Evolutionary conservation across 768 basidiomycete genomes (phyloP).

Genomic region (Kwoniella heveanensis): DNA sequence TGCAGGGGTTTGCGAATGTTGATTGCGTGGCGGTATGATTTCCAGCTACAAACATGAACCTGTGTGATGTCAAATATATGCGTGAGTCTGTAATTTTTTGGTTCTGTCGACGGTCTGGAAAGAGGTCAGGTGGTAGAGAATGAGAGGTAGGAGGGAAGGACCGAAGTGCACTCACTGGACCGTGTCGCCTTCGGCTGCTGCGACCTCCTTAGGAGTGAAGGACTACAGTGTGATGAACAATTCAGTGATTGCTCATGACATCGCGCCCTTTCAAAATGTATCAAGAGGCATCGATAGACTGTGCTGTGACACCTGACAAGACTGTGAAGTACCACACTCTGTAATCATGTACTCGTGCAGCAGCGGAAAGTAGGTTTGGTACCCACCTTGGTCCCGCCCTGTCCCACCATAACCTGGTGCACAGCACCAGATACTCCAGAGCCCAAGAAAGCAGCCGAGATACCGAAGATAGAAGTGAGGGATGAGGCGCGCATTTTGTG

Average conservation of each 20-base stretch:
- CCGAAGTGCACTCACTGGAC: not conserved
- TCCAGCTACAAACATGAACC: conserved; percentile 27
- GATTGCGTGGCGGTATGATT: conserved; percentile 34
- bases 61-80: not conserved
- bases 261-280: too few species aligned
- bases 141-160: too few species aligned
- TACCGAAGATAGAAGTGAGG: not conserved
- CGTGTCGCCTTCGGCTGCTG: conserved; percentile 3
- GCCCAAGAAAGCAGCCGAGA: not conserved
- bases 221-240: conserved; percentile 1
- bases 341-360: too few species aligned
- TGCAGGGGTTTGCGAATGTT: conserved; percentile 30
- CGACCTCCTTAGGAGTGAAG: not conserved
- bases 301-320: too few species aligned
- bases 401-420: not conserved
- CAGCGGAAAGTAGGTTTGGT: too few species aligned
- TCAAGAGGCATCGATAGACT: too few species aligned
- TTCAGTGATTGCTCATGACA: too few species aligned
- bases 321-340: too few species aligned
- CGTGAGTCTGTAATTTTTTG: too few species aligned
- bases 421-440: not conserved
- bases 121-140: too few species aligned
- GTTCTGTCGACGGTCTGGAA: too few species aligned
- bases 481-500: too few species aligned
- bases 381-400: not conserved